Base-by-base conservation (phyloP, 2,329 filamentous ascomycete species). In the Neopestalotiopsis sp. region DNA sequence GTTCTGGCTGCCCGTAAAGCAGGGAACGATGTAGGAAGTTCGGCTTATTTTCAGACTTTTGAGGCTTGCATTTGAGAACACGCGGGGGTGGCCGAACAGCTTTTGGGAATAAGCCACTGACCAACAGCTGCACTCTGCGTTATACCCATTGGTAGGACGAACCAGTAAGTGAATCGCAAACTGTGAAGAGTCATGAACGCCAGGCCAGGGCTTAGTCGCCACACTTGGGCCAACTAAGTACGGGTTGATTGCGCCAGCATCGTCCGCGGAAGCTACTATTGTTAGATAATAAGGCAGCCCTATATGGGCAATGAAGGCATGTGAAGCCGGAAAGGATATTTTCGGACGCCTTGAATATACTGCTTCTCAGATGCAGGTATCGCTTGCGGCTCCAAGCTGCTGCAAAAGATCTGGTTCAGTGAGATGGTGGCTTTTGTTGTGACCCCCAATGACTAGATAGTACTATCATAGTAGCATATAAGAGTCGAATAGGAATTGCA, bases 211-310 rank as follows among this genome's bases (percentile, higher is more conserved):
- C 32, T 34, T 61, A 30, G 59, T 62, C 32, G 30, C 59, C 24
- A 28, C 24, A 28, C 24, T 28, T 28, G 24, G 24, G 24, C 24
- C 32, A 62, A 62, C 28, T 40, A 20, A 20, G 32, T 34, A 40
- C 10, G 59, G 30, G 34, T 62, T 38, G 59, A 34, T 28, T 28
- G 24, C 42, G 45, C 17, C 20, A 62, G 30, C 17, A 62, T 62
- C 59, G 14, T 30, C 30, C 10, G 59, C 59, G 32, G 32, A 40
- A 42, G 34, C 34, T 38, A 62, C 59, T 62, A 62, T 62, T 62
- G 59, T 38, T 62, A 62, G 59, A 62, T 38, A 38, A 38, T 28
- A 38, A 20, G n/a, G 45, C 28, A 34, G n/a, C 59, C 59, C n/a
- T 40, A 59, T 40, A 13, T n/a, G 30, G 59, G 14, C 10, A n/a